Evolutionary conservation across 1,139 yeast genomes (phyloP).

Genomic region (Meyerozyma carpophila): DNA sequence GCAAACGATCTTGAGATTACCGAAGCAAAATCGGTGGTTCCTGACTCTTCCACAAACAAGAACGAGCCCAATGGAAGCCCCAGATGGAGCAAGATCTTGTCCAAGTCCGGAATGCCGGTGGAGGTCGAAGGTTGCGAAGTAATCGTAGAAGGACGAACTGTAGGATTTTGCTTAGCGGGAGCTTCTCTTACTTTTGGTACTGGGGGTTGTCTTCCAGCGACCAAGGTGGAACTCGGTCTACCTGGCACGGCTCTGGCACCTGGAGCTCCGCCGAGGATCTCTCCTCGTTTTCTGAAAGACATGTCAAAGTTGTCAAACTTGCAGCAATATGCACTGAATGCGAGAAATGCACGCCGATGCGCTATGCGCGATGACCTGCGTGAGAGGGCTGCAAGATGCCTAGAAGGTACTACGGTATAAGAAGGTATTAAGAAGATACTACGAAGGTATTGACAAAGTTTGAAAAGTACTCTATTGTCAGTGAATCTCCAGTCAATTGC

Average conservation of each 20-base stretch:
- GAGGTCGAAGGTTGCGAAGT: constrained; percentile 75
- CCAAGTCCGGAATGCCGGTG: constrained; percentile 73
- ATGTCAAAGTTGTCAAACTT: constrained; percentile 19
- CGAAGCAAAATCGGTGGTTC: constrained; percentile 86
- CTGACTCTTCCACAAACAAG: constrained; percentile 72
- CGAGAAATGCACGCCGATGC: neutral
- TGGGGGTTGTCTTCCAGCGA: constrained; percentile 8
- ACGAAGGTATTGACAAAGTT: too few relatives aligned
- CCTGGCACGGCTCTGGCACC: constrained; percentile 2
- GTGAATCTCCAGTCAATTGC: too few relatives aligned
- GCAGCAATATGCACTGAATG: too few relatives aligned
- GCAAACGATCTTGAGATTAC: constrained; percentile 66
- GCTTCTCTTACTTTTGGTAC: constrained; percentile 8
- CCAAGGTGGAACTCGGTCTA: neutral
- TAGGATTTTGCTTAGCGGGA: constrained; percentile 38
- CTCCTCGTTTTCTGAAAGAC: constrained; percentile 73
- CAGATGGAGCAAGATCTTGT: constrained; percentile 68
- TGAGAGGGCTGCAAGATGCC: neutral
- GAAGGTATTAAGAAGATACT: too few relatives aligned
- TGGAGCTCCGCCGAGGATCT: constrained; percentile 36
- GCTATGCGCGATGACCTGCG: constrained; percentile 7
- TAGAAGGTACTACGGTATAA: too few relatives aligned
- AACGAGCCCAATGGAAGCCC: constrained; percentile 81
- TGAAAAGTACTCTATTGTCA: too few relatives aligned
- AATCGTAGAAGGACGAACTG: constrained; percentile 68